A percentile compares a stretch with the other conserved stretches of the same genome.
These are phyloP conservation scores for Rhytidiadelphus loreus DNA, from an alignment of 225 moss, liverwort and hornwort genomes.

Conservation along the genomic window DNA sequence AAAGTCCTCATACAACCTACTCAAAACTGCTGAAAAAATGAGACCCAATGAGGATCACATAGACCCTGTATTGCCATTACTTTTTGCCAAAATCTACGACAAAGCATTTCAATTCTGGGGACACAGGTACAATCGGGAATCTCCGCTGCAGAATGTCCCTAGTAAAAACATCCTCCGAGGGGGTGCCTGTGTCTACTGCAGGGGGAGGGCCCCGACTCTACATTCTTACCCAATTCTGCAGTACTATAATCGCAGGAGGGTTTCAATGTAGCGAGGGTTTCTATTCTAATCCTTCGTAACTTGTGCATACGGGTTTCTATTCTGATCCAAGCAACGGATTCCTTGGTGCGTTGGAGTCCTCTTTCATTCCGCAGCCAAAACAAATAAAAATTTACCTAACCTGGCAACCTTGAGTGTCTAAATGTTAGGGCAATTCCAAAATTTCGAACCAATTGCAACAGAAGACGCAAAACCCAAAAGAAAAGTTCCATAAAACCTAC, in stretches of 20 bases:
- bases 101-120: not conserved
- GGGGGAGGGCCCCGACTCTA: not conserved
- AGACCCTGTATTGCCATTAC: not conserved
- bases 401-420: not conserved
- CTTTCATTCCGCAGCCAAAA: not conserved
- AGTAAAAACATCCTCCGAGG: not conserved
- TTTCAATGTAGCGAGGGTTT: not conserved
- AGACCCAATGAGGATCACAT: too few relatives aligned
- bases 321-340: not conserved
- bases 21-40: not conserved
- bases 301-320: too few relatives aligned
- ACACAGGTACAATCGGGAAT: not conserved
- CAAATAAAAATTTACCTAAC: too few relatives aligned
- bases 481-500: not conserved
- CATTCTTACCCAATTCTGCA: not conserved
- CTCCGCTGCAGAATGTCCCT: not conserved
- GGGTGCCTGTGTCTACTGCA: not conserved
- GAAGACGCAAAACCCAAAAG: not conserved
- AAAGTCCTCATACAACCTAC: not conserved
- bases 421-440: not conserved
- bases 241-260: not conserved
- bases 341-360: not conserved
- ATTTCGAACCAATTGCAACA: not conserved
- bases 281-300: not conserved
- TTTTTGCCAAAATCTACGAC: not conserved